Base-by-base conservation (phyloP, 371 early-diverging fungal species). In the Zychaea mexicana region DNA sequence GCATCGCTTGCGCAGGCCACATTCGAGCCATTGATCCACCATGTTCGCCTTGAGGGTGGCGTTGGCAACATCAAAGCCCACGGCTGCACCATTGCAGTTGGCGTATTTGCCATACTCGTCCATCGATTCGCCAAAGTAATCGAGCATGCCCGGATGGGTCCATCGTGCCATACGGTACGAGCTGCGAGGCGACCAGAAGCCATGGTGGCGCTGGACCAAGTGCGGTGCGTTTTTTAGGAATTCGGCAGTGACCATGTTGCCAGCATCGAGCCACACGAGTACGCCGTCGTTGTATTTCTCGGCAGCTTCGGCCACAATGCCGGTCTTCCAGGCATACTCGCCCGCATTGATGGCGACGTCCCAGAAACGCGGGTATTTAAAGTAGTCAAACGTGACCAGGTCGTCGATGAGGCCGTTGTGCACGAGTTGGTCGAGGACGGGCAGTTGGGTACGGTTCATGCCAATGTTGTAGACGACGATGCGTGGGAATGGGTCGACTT, bases 321-420 rank as follows among this genome's bases (percentile, higher is more conserved):
- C 89, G 1, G 85, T 79, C 61, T 88, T 88, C 89, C 89, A 88
- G 8, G 79, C 89, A 45, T 88, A 88, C 64, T 88, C 85, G 42
- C 89, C 89, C 12, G 84, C 78, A 19, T 76, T 76, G 38, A 81
- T 70, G 8, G 72, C 77, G 26, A 88, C 83, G 64, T 88, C 78
- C 89, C 89, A 88, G 45, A 88, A 88, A 24, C 68, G 65, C 3
- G 89, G 89, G 56, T 88, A 87, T 9, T 72, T 62, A 2, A 74
- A 65, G 52, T 81, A 86, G 38, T 88, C 79, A 60, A 88, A 86
- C 2, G 62, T 66, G n/a, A 69, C 65, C 19, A 85, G 67, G 24
- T 86, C 80, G 32, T 84, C 82, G 7, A 87, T 74, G 0, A 79
- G 49, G 0, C 78, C 78, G 30, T 79, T 65, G 2, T 49, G 55